These are phyloP conservation scores for Solanum microdontum DNA, from an alignment of 257 asterid genomes.

Conservation along the genomic window DNA sequence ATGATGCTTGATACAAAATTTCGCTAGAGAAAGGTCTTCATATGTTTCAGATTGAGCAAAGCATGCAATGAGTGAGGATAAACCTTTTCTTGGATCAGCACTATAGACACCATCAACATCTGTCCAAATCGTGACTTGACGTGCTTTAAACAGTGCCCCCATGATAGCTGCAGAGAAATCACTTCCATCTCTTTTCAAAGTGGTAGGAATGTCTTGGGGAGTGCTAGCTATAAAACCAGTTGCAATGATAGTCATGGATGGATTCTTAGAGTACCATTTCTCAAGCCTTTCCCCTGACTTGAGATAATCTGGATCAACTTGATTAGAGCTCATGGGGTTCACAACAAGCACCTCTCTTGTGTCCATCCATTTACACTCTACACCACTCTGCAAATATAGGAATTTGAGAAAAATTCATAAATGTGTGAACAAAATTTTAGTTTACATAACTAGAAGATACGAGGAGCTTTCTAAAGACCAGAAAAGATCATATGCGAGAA, in stretches of 20 bases:
- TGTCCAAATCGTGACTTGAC: slow-evolving; percentile 97
- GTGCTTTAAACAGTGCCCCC: slow-evolving; percentile 84
- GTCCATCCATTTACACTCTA: slow-evolving; percentile 77
- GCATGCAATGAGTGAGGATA: neutral
- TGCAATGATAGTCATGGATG: slow-evolving; percentile 64
- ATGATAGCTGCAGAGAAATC: slow-evolving; percentile 99
- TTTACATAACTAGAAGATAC: neutral
- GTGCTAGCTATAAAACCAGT: slow-evolving; percentile 96
- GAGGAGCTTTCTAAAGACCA: neutral
- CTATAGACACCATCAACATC: slow-evolving; percentile 97
- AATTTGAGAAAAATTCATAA: neutral
- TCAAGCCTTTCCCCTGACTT: slow-evolving; percentile 69
- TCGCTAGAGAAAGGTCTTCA: neutral
- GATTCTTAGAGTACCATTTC: slow-evolving; percentile 68
- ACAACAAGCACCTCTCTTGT: slow-evolving; percentile 93
- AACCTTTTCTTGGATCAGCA: slow-evolving; percentile 99
- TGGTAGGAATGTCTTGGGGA: slow-evolving; percentile 82
- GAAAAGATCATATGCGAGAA: slow-evolving; percentile 4
- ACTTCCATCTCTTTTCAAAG: slow-evolving; percentile 98
- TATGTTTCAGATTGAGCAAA: neutral
- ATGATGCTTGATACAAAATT: neutral
- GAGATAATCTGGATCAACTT: slow-evolving; percentile 87
- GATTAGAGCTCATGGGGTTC: slow-evolving; percentile 67
- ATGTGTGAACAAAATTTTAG: neutral
- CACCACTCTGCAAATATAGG: slow-evolving; percentile 46